Percentiles rank a stretch among this genome's conserved stretches.
Evolutionary conservation across 805 yeast genomes (phyloP).

Genomic region (Starmera quercuum): DNA sequence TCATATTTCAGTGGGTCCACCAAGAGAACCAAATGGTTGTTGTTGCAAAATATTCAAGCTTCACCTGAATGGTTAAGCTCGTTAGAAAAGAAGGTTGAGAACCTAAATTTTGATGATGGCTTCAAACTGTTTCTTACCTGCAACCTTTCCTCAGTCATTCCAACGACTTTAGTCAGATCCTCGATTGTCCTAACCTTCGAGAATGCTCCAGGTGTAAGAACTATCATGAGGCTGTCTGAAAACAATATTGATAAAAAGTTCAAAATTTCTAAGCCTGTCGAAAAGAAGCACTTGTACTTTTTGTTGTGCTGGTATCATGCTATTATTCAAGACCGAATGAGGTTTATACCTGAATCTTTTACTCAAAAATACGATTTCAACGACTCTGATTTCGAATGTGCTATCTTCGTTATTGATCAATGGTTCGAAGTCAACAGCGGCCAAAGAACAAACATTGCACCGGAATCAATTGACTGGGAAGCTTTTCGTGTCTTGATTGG

Average conservation of each 20-base stretch:
- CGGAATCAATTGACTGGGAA: slow-evolving; percentile 46
- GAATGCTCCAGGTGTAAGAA: slow-evolving; percentile 50
- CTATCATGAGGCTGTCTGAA: slow-evolving; percentile 33
- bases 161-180: slow-evolving; percentile 47
- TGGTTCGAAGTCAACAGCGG: slow-evolving; percentile 26
- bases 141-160: slow-evolving; percentile 36
- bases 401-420: slow-evolving; percentile 34
- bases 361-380: slow-evolving; percentile 56
- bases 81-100: slow-evolving; percentile 39
- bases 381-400: slow-evolving; percentile 59
- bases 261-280: slow-evolving; percentile 26
- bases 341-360: slow-evolving; percentile 61
- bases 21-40: slow-evolving; percentile 56
- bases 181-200: slow-evolving; percentile 57
- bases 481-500: slow-evolving; percentile 42
- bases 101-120: slow-evolving; percentile 17
- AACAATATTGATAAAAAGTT: slow-evolving; percentile 13
- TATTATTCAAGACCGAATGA: slow-evolving; percentile 46
- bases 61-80: slow-evolving; percentile 54
- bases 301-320: slow-evolving; percentile 68
- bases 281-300: slow-evolving; percentile 40
- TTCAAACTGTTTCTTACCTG: slow-evolving; percentile 66
- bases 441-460: slow-evolving; percentile 29
- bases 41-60: slow-evolving; percentile 78
- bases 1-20: slow-evolving; percentile 39